Conservation (phyloP, 1,139 yeast species). For the Diutina rugosa region DNA sequence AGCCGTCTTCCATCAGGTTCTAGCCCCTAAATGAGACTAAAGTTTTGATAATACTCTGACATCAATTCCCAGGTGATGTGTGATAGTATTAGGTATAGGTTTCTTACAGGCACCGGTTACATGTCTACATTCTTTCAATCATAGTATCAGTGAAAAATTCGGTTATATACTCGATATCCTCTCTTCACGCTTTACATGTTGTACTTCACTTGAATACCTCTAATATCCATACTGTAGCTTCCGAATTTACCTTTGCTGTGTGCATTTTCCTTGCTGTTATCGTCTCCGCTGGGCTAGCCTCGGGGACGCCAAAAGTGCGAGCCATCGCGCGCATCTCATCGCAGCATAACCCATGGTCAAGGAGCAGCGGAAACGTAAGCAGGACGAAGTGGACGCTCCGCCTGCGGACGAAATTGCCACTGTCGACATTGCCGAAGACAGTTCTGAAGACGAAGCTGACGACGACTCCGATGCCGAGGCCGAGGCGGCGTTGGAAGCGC, state of each 20-base stretch:
- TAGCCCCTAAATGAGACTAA: neutral
- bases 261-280: neutral
- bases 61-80: too few species aligned
- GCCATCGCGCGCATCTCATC: neutral
- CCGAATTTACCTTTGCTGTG: too few species aligned
- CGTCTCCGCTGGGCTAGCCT: neutral
- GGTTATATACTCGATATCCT: too few species aligned
- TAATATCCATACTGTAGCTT: too few species aligned
- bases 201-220: too few species aligned
- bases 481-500: slow-evolving; percentile 12
- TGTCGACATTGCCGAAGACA: neutral
- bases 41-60: too few species aligned
- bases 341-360: neutral
- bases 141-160: too few species aligned
- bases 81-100: too few species aligned
- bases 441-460: slow-evolving; percentile 8
- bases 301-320: neutral
- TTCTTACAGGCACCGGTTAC: too few species aligned
- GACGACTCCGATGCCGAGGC: slow-evolving; percentile 23
- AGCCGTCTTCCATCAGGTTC: neutral
- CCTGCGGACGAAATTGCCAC: neutral
- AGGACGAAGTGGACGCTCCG: neutral
- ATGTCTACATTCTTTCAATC: too few species aligned
- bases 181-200: too few species aligned
- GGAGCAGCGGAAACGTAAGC: slow-evolving; percentile 1